A percentile compares a stretch with the other conserved stretches of the same genome.
Conservation (phyloP, 257 asterid genomes). For the Solanum commersonii region DNA sequence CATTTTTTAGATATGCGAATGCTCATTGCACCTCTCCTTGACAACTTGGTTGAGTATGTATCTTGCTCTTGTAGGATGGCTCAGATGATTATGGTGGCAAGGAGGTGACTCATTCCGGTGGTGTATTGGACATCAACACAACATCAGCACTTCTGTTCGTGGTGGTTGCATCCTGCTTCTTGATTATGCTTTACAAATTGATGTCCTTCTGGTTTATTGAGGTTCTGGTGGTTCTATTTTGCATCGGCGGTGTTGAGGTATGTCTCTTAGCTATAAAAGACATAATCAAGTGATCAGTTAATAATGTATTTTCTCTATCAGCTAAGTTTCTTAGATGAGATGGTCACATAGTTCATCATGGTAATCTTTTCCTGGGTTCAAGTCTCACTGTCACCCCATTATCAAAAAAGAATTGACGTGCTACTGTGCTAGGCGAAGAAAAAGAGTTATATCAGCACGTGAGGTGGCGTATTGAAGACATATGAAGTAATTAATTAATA, state of each 20-base stretch:
- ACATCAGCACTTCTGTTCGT: constrained; percentile 68
- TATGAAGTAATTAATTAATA: neutral
- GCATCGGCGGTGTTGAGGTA: constrained; percentile 97
- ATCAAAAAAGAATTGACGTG: neutral
- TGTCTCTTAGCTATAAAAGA: neutral
- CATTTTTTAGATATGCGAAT: neutral
- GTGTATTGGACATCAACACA: constrained; percentile 69
- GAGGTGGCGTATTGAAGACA: neutral
- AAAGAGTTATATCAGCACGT: neutral
- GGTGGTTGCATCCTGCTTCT: constrained; percentile 81
- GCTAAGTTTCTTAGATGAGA: neutral
- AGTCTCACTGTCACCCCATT: neutral
- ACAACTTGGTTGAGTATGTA: neutral
- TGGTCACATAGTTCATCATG: neutral
- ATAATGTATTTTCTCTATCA: neutral
- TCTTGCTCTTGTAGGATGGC: constrained; percentile 53
- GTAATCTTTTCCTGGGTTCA: neutral
- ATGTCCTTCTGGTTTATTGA: constrained; percentile 86
- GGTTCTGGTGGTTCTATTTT: constrained; percentile 84
- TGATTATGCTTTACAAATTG: constrained; percentile 84
- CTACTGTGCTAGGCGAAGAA: neutral
- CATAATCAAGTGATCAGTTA: neutral
- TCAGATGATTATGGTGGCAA: constrained; percentile 47
- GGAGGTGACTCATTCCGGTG: constrained; percentile 31
- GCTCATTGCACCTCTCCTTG: neutral